These are phyloP conservation scores for Colletotrichum sp. DNA, from an alignment of 2,329 filamentous ascomycete species.

Conservation along the genomic window DNA sequence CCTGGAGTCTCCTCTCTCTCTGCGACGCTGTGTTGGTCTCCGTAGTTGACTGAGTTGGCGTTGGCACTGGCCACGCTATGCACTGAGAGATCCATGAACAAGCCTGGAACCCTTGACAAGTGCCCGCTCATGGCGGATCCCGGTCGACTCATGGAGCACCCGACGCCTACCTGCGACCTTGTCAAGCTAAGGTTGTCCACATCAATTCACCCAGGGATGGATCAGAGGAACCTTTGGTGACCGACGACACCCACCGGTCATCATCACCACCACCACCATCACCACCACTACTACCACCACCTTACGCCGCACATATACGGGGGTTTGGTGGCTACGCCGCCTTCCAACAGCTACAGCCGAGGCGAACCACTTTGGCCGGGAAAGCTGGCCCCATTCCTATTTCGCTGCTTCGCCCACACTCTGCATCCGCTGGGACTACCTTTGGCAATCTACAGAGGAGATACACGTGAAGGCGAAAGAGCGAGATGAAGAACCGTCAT, in stretches of 20 bases:
- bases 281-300: not conserved
- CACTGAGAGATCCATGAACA: not conserved
- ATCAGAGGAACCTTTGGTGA: not conserved
- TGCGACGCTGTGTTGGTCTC: not conserved
- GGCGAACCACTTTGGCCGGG: not conserved
- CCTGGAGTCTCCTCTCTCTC: not conserved
- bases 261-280: not conserved
- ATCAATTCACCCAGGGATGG: not conserved
- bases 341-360: not conserved
- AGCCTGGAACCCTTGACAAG: not conserved
- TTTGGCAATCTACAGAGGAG: not conserved
- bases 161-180: not conserved
- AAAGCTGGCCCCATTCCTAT: not conserved
- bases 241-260: not conserved
- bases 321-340: not conserved
- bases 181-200: not conserved
- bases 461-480: not conserved
- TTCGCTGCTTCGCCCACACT: not conserved
- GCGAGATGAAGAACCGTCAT: not conserved
- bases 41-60: not conserved
- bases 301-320: not conserved
- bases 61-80: not conserved
- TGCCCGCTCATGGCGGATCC: not conserved
- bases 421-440: not conserved
- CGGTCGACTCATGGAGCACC: not conserved